Base-by-base conservation (phyloP, 1,284 basidiomycete species). In the Puccinia hordei region DNA sequence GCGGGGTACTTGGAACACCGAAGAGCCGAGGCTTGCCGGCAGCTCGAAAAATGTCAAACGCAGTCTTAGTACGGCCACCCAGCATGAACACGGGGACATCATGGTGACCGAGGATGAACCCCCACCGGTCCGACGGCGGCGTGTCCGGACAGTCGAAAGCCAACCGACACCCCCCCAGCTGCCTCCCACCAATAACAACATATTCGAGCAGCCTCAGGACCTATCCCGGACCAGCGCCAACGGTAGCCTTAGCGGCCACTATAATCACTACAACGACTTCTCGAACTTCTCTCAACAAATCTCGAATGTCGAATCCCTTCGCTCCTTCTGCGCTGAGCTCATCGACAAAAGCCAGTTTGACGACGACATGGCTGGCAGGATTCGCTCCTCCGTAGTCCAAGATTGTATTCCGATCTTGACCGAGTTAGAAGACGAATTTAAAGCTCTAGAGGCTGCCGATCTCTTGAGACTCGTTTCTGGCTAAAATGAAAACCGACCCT, bases 361-460 rank as follows among this genome's bases (percentile, higher is more conserved):
- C 17, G 41, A 71, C 15, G 68, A 61, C 5, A 61, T 38, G 33
- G 27, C 46, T 38, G 55, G 53, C 6, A 4, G 63, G 33, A 35
- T 55, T 35, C 44, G 69, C n/a, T 44, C 35, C 35, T 55, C 63
- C 8, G 41, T 79, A 17, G 53, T 79, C 57, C 77, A 79, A 13
- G 44, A 71, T 24, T 59, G 30, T 63, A 12, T 79, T 8, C 77
- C 77, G 24, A 49, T 57, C 15, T 55, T 79, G 19, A 15, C n/a
- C 33, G 68, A 72, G 59, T 59, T 79, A 9, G 77, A 79, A 44
- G 77, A 79, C 57, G 77, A 79, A 22, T 72, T 79, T n/a, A 71
- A 71, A 33, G 77, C 68, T n/a, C 68, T 79, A 2, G 77, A 79
- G 59, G 77, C 77, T 4, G 68, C 68, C 27, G 77, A 79, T 35